These are phyloP conservation scores for Talaromyces adpressus DNA, from an alignment of 495 filamentous ascomycete genomes.

Conservation along the genomic window DNA sequence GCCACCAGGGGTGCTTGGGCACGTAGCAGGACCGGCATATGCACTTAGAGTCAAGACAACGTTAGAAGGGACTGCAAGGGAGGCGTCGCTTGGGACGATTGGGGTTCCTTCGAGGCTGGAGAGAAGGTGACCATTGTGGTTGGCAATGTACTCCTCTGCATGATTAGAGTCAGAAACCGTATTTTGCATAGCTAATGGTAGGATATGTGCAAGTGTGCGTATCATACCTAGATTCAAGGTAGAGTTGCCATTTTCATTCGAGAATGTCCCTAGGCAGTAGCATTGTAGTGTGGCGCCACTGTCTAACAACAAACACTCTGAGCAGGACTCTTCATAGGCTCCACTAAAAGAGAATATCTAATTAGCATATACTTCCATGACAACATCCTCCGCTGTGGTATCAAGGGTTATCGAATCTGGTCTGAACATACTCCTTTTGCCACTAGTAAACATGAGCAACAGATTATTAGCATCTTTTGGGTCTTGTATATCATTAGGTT, in stretches of 20 bases:
- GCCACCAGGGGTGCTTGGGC: background rate
- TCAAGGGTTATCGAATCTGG: background rate
- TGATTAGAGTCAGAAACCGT: background rate
- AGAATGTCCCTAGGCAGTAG: background rate
- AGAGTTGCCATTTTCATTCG: background rate
- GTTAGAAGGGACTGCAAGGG: background rate
- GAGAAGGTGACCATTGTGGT: slow-evolving; percentile 4
- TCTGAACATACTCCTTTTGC: background rate
- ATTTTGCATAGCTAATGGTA: background rate
- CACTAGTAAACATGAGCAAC: background rate
- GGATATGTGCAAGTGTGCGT: background rate
- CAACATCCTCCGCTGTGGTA: background rate
- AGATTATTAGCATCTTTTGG: background rate
- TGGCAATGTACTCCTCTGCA: slow-evolving; percentile 6
- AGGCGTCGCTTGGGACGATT: background rate
- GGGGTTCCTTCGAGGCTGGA: slow-evolving; percentile 1
- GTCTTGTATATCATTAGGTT: background rate
- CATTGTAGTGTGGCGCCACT: background rate
- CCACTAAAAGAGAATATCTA: background rate
- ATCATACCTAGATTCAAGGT: background rate
- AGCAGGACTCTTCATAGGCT: background rate
- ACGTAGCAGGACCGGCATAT: background rate
- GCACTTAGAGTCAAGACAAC: background rate
- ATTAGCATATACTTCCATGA: background rate
- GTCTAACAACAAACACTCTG: background rate